phyloP scores from a whole-genome alignment of 495 filamentous ascomycete species.

The Podospora australis region DNA sequence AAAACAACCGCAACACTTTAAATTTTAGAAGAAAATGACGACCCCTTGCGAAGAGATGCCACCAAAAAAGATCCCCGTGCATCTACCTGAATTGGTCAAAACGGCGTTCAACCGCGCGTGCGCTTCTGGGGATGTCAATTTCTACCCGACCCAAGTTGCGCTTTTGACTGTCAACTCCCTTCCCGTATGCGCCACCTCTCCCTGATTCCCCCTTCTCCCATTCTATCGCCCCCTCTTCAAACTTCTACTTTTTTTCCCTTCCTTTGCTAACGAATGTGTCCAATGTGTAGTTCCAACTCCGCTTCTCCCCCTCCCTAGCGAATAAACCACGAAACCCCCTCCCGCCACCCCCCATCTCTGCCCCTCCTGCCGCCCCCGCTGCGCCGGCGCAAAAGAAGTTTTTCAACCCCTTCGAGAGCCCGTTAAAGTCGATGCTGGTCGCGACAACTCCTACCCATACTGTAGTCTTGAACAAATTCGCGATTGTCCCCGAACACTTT shows the following conservation, averaged over 20 bases:
- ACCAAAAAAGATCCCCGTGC: slow-evolving; percentile 19
- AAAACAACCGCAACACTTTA: background rate
- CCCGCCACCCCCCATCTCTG: slow-evolving; percentile 8
- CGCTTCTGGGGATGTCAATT: slow-evolving; percentile 48
- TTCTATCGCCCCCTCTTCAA: background rate
- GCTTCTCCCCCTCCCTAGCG: slow-evolving; percentile 69
- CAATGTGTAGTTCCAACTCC: slow-evolving; percentile 66
- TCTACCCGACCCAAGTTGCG: slow-evolving; percentile 54
- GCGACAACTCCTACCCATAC: slow-evolving; percentile 48
- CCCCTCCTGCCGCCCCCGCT: background rate
- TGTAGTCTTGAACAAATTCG: slow-evolving; percentile 76
- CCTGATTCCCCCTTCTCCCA: background rate
- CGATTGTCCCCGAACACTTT: slow-evolving; percentile 72
- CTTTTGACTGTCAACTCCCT: slow-evolving; percentile 48
- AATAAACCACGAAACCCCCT: slow-evolving; percentile 56
- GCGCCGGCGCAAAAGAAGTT: background rate
- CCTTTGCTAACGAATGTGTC: too few species aligned
- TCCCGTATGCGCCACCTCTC: slow-evolving; percentile 33
- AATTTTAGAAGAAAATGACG: slow-evolving; percentile 8
- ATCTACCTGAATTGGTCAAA: slow-evolving; percentile 50
- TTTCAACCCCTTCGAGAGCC: slow-evolving; percentile 67
- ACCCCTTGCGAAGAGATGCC: slow-evolving; percentile 12
- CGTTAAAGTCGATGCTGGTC: slow-evolving; percentile 55
- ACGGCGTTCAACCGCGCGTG: slow-evolving; percentile 48
- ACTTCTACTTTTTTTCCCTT: background rate